phyloP scores from a whole-genome alignment of 345 rosid genomes.

The Brassica juncea region DNA sequence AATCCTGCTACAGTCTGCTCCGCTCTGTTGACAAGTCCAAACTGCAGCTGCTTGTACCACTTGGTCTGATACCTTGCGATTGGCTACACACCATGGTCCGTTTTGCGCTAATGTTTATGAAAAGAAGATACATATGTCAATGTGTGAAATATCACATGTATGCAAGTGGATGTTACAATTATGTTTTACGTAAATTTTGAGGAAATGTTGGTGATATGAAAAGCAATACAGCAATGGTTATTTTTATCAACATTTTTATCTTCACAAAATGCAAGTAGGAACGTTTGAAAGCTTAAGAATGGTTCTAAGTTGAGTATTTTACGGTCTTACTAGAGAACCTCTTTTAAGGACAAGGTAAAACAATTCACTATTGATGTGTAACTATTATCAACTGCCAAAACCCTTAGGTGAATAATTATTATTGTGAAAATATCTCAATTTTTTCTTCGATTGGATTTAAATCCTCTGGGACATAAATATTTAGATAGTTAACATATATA shows the following conservation, averaged over 20 bases:
- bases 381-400: background rate
- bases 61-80: conserved; percentile 54
- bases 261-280: conserved; percentile 8
- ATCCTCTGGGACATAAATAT: background rate
- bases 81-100: conserved; percentile 69
- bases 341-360: background rate
- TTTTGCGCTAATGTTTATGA: conserved; percentile 23
- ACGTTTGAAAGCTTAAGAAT: conserved; percentile 7
- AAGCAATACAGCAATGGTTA: conserved; percentile 41
- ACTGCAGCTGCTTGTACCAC: conserved; percentile 60
- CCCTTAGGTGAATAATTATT: background rate
- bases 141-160: background rate
- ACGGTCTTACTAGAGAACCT: background rate
- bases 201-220: conserved; percentile 28
- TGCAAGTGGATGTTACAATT: background rate
- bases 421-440: background rate
- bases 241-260: conserved; percentile 43
- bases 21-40: conserved; percentile 65
- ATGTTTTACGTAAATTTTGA: conserved; percentile 37
- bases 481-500: background rate
- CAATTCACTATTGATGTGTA: background rate
- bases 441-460: background rate
- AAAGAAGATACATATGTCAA: background rate
- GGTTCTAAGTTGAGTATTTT: background rate
- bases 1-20: conserved; percentile 57